Evolutionary conservation across 2,329 filamentous ascomycete genomes (phyloP).

Genomic region (Pyrenochaeta sp.): DNA sequence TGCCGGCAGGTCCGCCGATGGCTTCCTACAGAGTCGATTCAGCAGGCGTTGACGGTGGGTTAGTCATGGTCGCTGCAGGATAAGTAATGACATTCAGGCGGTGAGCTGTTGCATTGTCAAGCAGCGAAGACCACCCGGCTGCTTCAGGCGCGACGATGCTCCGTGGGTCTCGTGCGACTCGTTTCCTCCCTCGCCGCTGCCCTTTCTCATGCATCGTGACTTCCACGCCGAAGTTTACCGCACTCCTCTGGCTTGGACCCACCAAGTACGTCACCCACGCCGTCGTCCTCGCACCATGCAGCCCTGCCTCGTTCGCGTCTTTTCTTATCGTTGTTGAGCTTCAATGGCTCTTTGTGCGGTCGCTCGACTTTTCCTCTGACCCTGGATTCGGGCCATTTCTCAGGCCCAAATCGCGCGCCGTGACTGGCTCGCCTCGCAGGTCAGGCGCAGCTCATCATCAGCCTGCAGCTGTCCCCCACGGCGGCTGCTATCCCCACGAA

Average conservation of each 20-base stretch:
- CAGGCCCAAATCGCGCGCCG: slow-evolving; percentile 10
- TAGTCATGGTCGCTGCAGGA: slow-evolving; percentile 10
- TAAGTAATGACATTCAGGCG: slow-evolving; percentile 14
- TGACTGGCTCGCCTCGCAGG: slow-evolving; percentile 29
- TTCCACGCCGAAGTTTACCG: slow-evolving; percentile 10
- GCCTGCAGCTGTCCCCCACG: slow-evolving; percentile 12
- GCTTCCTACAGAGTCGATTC: slow-evolving; percentile 7
- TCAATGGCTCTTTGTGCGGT: slow-evolving; percentile 21
- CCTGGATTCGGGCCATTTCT: slow-evolving; percentile 6
- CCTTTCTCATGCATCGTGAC: slow-evolving; percentile 2
- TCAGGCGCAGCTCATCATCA: slow-evolving; percentile 18
- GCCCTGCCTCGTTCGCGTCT: not conserved
- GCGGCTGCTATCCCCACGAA: slow-evolving; percentile 2
- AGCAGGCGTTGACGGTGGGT: slow-evolving; percentile 16
- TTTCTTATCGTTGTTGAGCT: slow-evolving; percentile 5
- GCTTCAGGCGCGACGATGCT: slow-evolving; percentile 8
- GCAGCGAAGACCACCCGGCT: slow-evolving; percentile 1
- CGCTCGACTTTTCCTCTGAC: slow-evolving; percentile 17
- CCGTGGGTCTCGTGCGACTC: slow-evolving; percentile 6
- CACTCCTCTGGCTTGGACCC: not conserved
- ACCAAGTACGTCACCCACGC: not conserved
- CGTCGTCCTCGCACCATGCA: not conserved
- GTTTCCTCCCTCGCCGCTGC: slow-evolving; percentile 1
- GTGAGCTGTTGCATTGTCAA: slow-evolving; percentile 18
- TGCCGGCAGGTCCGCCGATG: slow-evolving; percentile 17